phyloP scores from a whole-genome alignment of 2,329 filamentous ascomycete species.

The Elsinoe perseae region DNA sequence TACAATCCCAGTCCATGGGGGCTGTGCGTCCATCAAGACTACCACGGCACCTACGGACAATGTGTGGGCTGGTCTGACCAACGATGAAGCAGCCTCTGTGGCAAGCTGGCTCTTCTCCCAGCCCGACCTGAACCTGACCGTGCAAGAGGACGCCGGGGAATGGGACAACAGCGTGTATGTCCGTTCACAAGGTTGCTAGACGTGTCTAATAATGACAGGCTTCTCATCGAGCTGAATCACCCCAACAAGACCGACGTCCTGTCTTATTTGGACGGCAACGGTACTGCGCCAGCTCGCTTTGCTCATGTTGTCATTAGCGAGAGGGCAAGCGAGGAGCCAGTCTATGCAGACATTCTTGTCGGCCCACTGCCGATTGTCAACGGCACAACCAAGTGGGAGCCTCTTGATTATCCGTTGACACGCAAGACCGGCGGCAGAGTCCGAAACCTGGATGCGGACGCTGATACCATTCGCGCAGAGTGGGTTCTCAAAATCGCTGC shows the following conservation, averaged over 20 bases:
- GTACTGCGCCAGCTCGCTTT: conserved; percentile 34
- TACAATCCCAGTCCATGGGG: neutral
- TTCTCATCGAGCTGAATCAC: conserved; percentile 32
- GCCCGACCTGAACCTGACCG: conserved; percentile 33
- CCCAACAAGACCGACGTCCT: conserved; percentile 46
- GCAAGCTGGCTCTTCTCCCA: conserved; percentile 37
- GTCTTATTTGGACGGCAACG: conserved; percentile 37
- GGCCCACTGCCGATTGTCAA: conserved; percentile 43
- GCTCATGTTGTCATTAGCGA: conserved; percentile 39
- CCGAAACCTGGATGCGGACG: conserved; percentile 36
- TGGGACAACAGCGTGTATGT: conserved; percentile 23
- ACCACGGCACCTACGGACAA: conserved; percentile 36
- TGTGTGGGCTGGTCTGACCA: conserved; percentile 35
- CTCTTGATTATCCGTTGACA: conserved; percentile 38
- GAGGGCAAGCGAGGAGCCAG: conserved; percentile 33
- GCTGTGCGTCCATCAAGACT: neutral
- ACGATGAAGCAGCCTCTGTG: conserved; percentile 34
- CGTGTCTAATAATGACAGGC: conserved; percentile 3
- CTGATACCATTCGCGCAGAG: conserved; percentile 25
- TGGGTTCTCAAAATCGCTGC: conserved; percentile 33
- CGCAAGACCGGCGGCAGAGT: conserved; percentile 34
- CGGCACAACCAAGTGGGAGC: conserved; percentile 33
- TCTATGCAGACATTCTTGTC: conserved; percentile 38
- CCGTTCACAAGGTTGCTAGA: neutral
- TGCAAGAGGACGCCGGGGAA: conserved; percentile 21